Percentiles rank a stretch among this genome's conserved stretches.
phyloP scores from a whole-genome alignment of 108 stramenopile species.

The Pseudonitzschia multiseries region DNA sequence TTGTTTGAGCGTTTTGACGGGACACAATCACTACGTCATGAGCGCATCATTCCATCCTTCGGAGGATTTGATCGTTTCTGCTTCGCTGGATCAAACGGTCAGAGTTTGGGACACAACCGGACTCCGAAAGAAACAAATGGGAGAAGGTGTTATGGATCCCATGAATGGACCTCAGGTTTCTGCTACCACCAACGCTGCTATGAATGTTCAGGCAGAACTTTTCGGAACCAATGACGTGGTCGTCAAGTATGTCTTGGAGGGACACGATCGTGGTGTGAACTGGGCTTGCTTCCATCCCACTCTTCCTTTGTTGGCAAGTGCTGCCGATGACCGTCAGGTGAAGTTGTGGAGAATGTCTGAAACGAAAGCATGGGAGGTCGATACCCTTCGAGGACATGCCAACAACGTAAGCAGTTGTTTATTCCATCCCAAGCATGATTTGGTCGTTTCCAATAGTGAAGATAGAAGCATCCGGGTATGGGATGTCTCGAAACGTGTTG shows the following conservation, averaged over 20 bases:
- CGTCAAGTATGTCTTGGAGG: conserved; percentile 98
- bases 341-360: conserved; percentile 99
- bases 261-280: conserved; percentile 99
- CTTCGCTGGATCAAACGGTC: conserved; percentile 98
- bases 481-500: conserved; percentile 97
- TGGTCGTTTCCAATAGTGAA: conserved; percentile 97
- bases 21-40: conserved; percentile 99
- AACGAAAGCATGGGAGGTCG: conserved; percentile 99
- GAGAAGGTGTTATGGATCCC: conserved; percentile 52
- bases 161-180: conserved; percentile 33
- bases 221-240: conserved; percentile 99
- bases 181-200: conserved; percentile 58
- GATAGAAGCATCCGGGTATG: conserved; percentile 98
- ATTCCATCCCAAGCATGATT: conserved; percentile 98
- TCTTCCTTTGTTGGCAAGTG: conserved; percentile 93
- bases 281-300: conserved; percentile 99
- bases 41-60: conserved; percentile 98
- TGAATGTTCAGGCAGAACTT: conserved; percentile 95
- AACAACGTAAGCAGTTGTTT: conserved; percentile 99
- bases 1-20: conserved; percentile 96
- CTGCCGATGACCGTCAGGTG: conserved; percentile 98
- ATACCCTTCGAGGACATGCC: conserved; percentile 98
- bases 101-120: conserved; percentile 99
- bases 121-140: conserved; percentile 93
- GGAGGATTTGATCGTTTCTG: conserved; percentile 98